Conservation (phyloP, 1,139 yeast species). For the Nadsonia starkeyi-henricii region DNA sequence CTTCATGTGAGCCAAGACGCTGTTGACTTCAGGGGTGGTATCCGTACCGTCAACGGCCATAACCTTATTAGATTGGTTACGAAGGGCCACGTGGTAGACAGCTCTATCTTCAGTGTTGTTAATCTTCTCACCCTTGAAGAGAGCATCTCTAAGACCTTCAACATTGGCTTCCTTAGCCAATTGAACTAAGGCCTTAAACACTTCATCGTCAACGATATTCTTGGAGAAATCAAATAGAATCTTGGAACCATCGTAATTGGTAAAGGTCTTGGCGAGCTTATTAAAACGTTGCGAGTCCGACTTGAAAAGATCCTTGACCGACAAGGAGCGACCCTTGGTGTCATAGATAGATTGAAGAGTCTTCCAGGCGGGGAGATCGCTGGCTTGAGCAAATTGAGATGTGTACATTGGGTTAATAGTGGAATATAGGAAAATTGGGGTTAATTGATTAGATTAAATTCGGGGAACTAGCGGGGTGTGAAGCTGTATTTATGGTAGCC, state of each 20-base stretch:
- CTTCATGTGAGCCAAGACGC: constrained; percentile 87
- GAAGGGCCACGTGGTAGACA: constrained; percentile 88
- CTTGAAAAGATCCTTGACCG: constrained; percentile 64
- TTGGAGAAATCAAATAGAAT: constrained; percentile 90
- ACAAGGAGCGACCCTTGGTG: constrained; percentile 49
- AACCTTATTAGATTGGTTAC: constrained; percentile 73
- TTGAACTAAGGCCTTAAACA: constrained; percentile 48
- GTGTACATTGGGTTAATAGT: constrained; percentile 17
- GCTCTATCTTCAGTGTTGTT: constrained; percentile 95
- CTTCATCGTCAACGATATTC: constrained; percentile 79
- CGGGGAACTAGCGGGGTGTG: neutral
- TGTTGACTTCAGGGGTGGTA: constrained; percentile 81
- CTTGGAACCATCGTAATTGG: constrained; percentile 73
- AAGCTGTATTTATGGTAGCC: neutral
- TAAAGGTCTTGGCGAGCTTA: constrained; percentile 63
- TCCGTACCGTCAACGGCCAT: constrained; percentile 83
- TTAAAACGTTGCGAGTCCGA: constrained; percentile 61
- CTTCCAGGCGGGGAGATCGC: constrained; percentile 78
- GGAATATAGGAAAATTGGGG: neutral
- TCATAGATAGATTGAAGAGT: constrained; percentile 59
- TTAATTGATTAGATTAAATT: neutral
- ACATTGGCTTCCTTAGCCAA: constrained; percentile 87
- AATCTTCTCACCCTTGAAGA: constrained; percentile 88
- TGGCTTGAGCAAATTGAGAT: constrained; percentile 48
- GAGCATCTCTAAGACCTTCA: constrained; percentile 72